Conservation (phyloP, 495 filamentous ascomycete genomes). For the Neurospora sp. region DNA sequence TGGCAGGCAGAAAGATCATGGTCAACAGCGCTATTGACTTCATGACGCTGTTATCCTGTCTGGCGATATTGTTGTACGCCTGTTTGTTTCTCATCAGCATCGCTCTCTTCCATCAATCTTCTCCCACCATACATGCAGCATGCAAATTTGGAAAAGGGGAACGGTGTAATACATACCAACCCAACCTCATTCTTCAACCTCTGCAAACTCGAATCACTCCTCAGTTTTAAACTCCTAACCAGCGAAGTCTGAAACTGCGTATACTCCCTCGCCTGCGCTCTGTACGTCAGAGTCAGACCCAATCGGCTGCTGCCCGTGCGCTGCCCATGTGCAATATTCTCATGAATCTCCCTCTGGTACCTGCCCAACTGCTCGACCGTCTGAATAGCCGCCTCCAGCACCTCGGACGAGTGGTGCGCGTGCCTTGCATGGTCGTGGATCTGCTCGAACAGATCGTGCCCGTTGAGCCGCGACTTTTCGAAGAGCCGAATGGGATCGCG, state of each 20-base stretch:
- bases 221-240: conserved; percentile 10
- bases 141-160: no score
- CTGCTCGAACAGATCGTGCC: conserved; percentile 1
- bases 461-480: conserved; percentile 8
- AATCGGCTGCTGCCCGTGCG: neutral
- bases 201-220: conserved; percentile 12
- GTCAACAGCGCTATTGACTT: conserved; percentile 34
- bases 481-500: conserved; percentile 14
- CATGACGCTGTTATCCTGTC: conserved; percentile 32
- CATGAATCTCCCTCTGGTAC: conserved; percentile 3
- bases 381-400: conserved; percentile 10
- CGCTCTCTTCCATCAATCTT: no score
- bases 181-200: conserved; percentile 13
- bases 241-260: conserved; percentile 13
- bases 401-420: conserved; percentile 12
- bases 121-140: no score
- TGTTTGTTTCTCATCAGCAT: neutral
- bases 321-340: neutral
- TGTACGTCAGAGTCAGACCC: conserved; percentile 7
- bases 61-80: conserved; percentile 15
- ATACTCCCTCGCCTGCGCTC: conserved; percentile 10
- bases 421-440: conserved; percentile 15
- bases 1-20: conserved; percentile 33
- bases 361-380: conserved; percentile 8
- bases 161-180: conserved; percentile 3